These are phyloP conservation scores for Plasmodium billcollinsi DNA, from an alignment of 169 alveolate genomes.

Conservation along the genomic window DNA sequence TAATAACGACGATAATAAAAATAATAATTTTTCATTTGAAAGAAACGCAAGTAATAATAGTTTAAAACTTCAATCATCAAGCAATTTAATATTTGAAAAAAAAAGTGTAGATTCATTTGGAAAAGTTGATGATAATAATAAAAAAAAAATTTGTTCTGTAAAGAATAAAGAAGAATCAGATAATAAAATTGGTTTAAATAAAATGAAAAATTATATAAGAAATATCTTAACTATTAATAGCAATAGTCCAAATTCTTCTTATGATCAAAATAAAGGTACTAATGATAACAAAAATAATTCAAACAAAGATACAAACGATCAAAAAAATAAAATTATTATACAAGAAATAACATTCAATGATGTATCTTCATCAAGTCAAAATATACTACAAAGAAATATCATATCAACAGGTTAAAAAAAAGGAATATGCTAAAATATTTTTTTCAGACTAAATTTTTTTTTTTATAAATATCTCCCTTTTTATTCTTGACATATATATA, in stretches of 20 bases:
- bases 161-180: slow-evolving; percentile 31
- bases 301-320: slow-evolving; percentile 8
- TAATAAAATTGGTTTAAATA: slow-evolving; percentile 28
- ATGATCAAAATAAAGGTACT: slow-evolving; percentile 7
- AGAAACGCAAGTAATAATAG: not conserved
- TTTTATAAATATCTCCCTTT: not conserved
- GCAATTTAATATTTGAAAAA: slow-evolving; percentile 6
- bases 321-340: slow-evolving; percentile 32
- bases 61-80: not conserved
- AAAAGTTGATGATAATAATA: slow-evolving; percentile 19
- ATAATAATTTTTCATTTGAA: slow-evolving; percentile 14
- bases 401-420: slow-evolving; percentile 17
- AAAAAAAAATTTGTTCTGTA: slow-evolving; percentile 36
- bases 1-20: slow-evolving; percentile 18
- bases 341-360: slow-evolving; percentile 63
- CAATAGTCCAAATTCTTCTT: slow-evolving; percentile 13
- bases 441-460: not conserved
- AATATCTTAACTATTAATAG: slow-evolving; percentile 34
- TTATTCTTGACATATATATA: not conserved
- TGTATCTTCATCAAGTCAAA: slow-evolving; percentile 28
- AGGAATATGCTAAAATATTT: not conserved
- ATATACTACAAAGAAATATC: slow-evolving; percentile 46
- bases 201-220: slow-evolving; percentile 63
- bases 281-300: not conserved
- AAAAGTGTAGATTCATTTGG: not conserved